These are phyloP conservation scores for Xylaria sp. DNA, from an alignment of 2,329 filamentous ascomycete species.

Conservation along the genomic window DNA sequence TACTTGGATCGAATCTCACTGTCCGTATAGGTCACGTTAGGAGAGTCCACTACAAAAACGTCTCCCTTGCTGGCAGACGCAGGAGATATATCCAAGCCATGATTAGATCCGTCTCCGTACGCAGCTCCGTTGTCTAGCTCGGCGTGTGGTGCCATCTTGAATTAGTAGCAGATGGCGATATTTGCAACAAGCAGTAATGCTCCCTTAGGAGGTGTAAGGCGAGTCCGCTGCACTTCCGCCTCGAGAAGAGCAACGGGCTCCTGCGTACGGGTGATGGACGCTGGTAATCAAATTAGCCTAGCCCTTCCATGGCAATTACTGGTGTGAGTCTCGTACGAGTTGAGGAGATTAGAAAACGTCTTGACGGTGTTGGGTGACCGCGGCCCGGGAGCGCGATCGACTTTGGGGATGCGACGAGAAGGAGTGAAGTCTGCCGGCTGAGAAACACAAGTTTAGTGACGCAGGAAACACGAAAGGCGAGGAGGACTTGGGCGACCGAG, in stretches of 20 bases:
- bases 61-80: slow-evolving; percentile 55
- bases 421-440: slow-evolving; percentile 13
- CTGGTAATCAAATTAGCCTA: slow-evolving; percentile 58
- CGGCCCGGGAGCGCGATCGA: slow-evolving; percentile 66
- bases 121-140: slow-evolving; percentile 65
- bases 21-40: slow-evolving; percentile 92
- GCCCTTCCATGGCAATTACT: slow-evolving; percentile 30
- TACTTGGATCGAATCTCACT: slow-evolving; percentile 91
- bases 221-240: slow-evolving; percentile 82
- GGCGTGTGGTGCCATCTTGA: slow-evolving; percentile 92
- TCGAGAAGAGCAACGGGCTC: slow-evolving; percentile 88
- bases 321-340: slow-evolving; percentile 75
- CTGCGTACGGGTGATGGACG: slow-evolving; percentile 94
- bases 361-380: slow-evolving; percentile 77
- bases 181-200: slow-evolving; percentile 41
- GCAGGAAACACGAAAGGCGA: not conserved
- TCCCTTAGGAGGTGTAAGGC: slow-evolving; percentile 65
- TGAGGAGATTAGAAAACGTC: slow-evolving; percentile 98
- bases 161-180: slow-evolving; percentile 20
- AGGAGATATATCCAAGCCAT: slow-evolving; percentile 47
- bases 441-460: not conserved
- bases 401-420: slow-evolving; percentile 34
- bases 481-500: not conserved
- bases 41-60: slow-evolving; percentile 88
- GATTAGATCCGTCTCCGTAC: slow-evolving; percentile 67